Percentiles rank a stretch among this genome's conserved stretches.
phyloP scores from a whole-genome alignment of 352 stramenopile genomes.

The Poterioochromonas sp. region DNA sequence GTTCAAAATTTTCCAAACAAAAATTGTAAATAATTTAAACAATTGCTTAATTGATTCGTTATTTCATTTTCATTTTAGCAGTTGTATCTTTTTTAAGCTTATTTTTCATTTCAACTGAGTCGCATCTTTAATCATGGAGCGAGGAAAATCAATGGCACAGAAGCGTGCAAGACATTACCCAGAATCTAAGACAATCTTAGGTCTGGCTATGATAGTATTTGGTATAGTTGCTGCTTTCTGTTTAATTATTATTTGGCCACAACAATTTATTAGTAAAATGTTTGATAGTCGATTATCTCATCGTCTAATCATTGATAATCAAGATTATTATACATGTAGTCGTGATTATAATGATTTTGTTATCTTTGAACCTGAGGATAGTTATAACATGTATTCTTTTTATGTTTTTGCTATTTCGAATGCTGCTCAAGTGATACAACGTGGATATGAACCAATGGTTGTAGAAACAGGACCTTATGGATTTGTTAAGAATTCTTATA shows the following conservation, averaged over 20 bases:
- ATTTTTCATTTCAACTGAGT: too few species aligned
- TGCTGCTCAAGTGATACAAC: neutral
- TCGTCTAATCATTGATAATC: neutral
- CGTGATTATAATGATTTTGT: conserved; percentile 12
- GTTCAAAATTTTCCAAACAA: too few species aligned
- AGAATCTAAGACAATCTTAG: conserved; percentile 8
- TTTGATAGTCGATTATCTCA: conserved; percentile 15
- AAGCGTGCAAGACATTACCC: conserved; percentile 15
- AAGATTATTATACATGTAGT: conserved; percentile 24
- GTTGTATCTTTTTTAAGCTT: too few species aligned
- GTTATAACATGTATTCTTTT: neutral
- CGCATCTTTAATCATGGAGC: too few species aligned
- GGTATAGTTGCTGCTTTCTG: neutral
- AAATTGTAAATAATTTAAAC: too few species aligned
- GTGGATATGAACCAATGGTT: neutral
- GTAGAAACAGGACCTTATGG: conserved; percentile 19
- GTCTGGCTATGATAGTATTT: neutral
- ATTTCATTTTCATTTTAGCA: too few species aligned
- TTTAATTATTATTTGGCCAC: conserved; percentile 11
- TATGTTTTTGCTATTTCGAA: conserved; percentile 17
- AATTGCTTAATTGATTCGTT: too few species aligned
- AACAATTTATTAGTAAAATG: neutral
- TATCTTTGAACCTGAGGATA: conserved; percentile 3
- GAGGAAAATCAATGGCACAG: too few species aligned
- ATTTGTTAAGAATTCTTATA: neutral